A percentile compares a stretch with the other conserved stretches of the same genome.
Evolutionary conservation across 257 asterid genomes (phyloP).

Genomic region (Plantago major): DNA sequence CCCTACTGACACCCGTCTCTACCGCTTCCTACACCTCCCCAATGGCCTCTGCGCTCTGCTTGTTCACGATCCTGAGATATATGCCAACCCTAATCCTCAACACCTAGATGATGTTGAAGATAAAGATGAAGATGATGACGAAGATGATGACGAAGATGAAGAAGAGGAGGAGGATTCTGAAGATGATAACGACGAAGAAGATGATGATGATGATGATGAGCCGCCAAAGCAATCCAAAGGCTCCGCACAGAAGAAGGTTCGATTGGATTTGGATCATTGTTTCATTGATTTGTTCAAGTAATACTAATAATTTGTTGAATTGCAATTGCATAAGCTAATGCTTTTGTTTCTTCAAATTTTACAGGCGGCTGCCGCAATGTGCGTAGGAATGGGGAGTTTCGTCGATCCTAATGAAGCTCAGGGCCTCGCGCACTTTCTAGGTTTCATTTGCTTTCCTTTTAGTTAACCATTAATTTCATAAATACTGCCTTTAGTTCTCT

Average conservation of each 20-base stretch:
- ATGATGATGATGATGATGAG: slow-evolving; percentile 29
- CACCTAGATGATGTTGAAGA: slow-evolving; percentile 27
- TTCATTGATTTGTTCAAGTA: neutral
- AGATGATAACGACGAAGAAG: slow-evolving; percentile 30
- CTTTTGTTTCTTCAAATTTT: slow-evolving; percentile 14
- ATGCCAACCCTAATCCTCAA: slow-evolving; percentile 26
- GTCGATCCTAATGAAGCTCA: slow-evolving; percentile 92
- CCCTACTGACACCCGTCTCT: slow-evolving; percentile 75
- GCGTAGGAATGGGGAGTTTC: slow-evolving; percentile 93
- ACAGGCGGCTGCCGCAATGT: slow-evolving; percentile 99
- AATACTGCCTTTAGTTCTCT: too few relatives aligned
- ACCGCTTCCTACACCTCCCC: slow-evolving; percentile 73
- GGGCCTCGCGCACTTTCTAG: slow-evolving; percentile 97
- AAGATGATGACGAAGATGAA: slow-evolving; percentile 34
- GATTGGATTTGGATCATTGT: neutral
- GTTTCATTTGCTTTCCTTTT: slow-evolving; percentile 24
- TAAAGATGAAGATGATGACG: slow-evolving; percentile 28
- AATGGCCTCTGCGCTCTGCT: slow-evolving; percentile 86
- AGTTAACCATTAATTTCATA: too few relatives aligned
- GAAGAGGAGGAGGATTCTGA: slow-evolving; percentile 24
- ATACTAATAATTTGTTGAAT: neutral
- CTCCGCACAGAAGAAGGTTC: slow-evolving; percentile 68
- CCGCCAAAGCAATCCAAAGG: slow-evolving; percentile 37
- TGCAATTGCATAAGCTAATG: neutral
- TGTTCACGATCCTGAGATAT: slow-evolving; percentile 96